Conservation (phyloP, 106 monocot species). For the Apostasia ramifera region DNA sequence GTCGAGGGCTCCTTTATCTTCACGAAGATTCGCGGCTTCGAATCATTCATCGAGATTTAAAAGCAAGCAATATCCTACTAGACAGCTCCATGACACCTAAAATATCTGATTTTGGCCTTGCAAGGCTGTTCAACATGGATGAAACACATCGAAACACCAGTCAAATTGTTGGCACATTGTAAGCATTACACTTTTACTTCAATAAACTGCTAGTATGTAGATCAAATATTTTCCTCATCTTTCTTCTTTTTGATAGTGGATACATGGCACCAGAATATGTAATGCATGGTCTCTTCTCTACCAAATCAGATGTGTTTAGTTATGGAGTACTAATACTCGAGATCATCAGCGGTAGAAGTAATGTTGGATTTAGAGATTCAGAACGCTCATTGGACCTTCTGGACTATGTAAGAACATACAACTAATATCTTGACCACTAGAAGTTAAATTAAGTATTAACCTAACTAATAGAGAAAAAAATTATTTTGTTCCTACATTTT, state of each 20-base stretch:
- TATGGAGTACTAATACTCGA: background rate
- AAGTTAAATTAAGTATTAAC: background rate
- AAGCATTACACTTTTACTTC: background rate
- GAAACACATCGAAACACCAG: background rate
- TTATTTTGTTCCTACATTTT: background rate
- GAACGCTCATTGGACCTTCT: background rate
- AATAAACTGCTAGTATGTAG: too few relatives aligned
- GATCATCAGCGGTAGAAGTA: background rate
- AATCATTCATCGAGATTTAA: constrained; percentile 3
- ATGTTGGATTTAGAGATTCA: background rate
- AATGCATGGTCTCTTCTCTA: background rate
- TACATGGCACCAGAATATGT: constrained; percentile 1
- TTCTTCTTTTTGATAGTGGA: background rate
- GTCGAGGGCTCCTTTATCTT: background rate
- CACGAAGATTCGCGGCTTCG: constrained; percentile 4
- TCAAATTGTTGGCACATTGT: constrained; percentile 1
- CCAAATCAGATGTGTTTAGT: background rate
- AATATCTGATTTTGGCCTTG: background rate
- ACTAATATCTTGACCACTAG: too few relatives aligned
- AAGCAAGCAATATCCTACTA: constrained; percentile 4
- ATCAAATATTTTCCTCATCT: background rate
- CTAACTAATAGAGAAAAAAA: background rate
- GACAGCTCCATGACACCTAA: constrained; percentile 3
- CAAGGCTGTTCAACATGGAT: background rate
- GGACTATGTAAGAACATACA: too few relatives aligned